phyloP scores from a whole-genome alignment of 2,329 filamentous ascomycete species.

The Pestalotiopsis sp. region DNA sequence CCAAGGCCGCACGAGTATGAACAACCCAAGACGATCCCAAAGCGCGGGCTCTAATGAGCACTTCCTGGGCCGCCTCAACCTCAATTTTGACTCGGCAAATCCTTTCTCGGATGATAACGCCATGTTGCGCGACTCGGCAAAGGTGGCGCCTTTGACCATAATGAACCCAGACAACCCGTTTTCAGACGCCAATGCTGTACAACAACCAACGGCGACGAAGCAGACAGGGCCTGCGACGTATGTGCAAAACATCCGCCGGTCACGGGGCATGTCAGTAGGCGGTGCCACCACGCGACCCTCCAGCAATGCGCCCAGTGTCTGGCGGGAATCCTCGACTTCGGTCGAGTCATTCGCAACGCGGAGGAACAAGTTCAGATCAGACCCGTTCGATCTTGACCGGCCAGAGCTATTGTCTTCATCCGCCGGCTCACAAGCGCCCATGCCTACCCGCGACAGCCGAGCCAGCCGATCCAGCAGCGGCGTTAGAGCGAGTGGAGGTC shows the following conservation, averaged over 20 bases:
- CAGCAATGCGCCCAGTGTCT: constrained; percentile 36
- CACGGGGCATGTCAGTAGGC: constrained; percentile 48
- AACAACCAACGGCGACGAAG: constrained; percentile 22
- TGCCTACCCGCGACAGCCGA: constrained; percentile 14
- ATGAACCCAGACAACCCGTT: constrained; percentile 45
- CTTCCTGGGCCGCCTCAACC: constrained; percentile 41
- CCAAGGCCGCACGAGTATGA: constrained; percentile 13
- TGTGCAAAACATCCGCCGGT: constrained; percentile 49
- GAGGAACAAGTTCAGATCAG: constrained; percentile 62
- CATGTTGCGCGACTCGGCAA: constrained; percentile 39
- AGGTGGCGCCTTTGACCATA: constrained; percentile 38
- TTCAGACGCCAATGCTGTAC: constrained; percentile 49
- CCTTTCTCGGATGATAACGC: constrained; percentile 54
- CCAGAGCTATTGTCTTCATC: constrained; percentile 44
- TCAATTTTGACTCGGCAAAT: constrained; percentile 39
- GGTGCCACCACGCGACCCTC: constrained; percentile 23
- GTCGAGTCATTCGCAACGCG: constrained; percentile 43
- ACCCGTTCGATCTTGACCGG: constrained; percentile 67
- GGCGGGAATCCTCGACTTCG: constrained; percentile 48
- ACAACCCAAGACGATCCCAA: constrained; percentile 27
- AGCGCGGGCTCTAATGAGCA: constrained; percentile 39
- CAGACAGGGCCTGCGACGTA: constrained; percentile 42
- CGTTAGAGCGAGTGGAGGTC: constrained; percentile 18
- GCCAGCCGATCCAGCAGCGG: constrained; percentile 17
- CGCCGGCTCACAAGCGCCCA: constrained; percentile 30